Conservation (phyloP, 2,329 filamentous ascomycete genomes). For the Fusarium camptoceras region DNA sequence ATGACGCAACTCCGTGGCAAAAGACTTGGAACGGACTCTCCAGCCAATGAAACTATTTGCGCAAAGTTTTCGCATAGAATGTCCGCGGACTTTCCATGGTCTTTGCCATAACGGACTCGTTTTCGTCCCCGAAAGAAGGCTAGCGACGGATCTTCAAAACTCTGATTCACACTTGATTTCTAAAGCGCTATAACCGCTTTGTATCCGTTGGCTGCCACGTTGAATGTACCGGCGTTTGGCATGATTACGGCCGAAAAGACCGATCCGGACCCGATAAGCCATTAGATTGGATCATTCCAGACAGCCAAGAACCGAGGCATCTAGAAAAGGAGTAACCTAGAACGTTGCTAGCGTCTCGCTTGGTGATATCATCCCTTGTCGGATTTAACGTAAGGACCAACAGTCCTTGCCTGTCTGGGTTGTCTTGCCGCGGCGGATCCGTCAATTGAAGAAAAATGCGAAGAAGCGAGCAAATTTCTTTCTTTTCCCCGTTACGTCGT, state of each 20-base stretch:
- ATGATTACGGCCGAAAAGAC: constrained; percentile 34
- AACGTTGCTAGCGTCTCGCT: constrained; percentile 12
- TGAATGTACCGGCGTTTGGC: constrained; percentile 14
- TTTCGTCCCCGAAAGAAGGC: background rate
- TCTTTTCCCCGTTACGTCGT: constrained; percentile 10
- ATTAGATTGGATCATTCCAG: background rate
- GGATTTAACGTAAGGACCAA: constrained; percentile 21
- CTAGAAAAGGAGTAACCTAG: constrained; percentile 5
- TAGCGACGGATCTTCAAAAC: background rate
- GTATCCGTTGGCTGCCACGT: background rate
- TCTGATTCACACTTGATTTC: background rate
- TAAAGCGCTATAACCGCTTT: background rate
- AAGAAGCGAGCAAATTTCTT: background rate
- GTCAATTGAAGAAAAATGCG: constrained; percentile 11
- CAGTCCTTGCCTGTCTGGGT: constrained; percentile 13
- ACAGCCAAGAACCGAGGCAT: constrained; percentile 26
- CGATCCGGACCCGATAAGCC: constrained; percentile 28
- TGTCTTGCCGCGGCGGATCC: constrained; percentile 28
- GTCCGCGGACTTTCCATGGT: constrained; percentile 24
- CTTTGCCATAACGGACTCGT: background rate
- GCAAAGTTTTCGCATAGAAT: background rate
- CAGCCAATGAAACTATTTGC: background rate
- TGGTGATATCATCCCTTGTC: constrained; percentile 29
- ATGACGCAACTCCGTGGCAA: constrained; percentile 24
- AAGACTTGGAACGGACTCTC: background rate